Base-by-base conservation (phyloP, 257 asterid species). In the Lithospermum erythrorhizon region DNA sequence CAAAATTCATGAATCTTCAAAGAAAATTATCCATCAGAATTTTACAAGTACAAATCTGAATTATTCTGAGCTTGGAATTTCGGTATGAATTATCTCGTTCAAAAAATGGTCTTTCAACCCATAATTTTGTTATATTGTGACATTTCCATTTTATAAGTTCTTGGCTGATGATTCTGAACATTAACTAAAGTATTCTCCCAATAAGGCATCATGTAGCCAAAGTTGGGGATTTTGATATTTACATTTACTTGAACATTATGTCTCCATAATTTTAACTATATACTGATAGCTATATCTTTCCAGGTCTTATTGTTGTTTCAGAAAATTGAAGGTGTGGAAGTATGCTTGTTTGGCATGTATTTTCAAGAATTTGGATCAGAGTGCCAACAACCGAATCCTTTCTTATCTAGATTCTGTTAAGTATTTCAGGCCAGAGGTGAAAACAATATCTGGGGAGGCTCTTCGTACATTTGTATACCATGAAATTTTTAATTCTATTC, bases 341-440 rank as follows among this genome's bases (percentile, higher is more conserved):
- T 93, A 51, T 93, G 98, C 87, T 73, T 93, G 58, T 93, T 93
- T 72, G 97, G 98, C 70, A 93, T 93, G 98, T 93, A 89, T 55
- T 91, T 93, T 65, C 98, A 93, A 82, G 98, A 93, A 77, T 93
- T 86, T 68, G 98, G 98, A 80, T 79, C 98, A 53, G 98, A 93
- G 68, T 93, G 97, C 61, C 81, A 72, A 78, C 98, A 89, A 73
- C 97, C 98, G 65, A 93, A 93, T 81, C 82, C 95, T 93, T 71
- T 89, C 98, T 17, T 93, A 93, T 77, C 82, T 93, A 61, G 98
- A 93, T 80, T 93, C 97, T 57, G 97, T 93, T 37, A 93, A 93
- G 83, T 93, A 93, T 79, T 93, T 93, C 83, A 79, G 96, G 75
- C 98, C 97, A 13, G 98, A 89, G 65, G 86, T 93, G 69, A 88